These are phyloP conservation scores for Jackrogersella minutella DNA, from an alignment of 495 filamentous ascomycete species.

Conservation along the genomic window DNA sequence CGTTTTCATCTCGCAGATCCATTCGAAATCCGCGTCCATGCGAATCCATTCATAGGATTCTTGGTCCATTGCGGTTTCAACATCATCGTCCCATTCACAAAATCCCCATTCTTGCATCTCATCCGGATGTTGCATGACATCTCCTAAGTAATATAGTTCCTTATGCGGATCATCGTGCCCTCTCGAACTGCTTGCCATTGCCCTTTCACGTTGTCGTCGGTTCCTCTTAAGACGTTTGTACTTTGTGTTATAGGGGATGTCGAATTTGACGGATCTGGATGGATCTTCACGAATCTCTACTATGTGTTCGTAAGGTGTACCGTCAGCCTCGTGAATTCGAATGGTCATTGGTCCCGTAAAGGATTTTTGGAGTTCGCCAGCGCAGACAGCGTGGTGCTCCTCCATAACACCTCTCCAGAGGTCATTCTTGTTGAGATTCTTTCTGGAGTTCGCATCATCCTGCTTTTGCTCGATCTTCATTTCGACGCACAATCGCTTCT, in stretches of 20 bases:
- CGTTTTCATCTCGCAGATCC: constrained; percentile 80
- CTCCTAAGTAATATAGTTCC: constrained; percentile 92
- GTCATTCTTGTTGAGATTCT: constrained; percentile 64
- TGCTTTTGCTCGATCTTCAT: constrained; percentile 89
- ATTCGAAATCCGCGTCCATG: constrained; percentile 98
- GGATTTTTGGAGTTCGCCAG: constrained; percentile 72
- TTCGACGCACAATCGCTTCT: constrained; percentile 95
- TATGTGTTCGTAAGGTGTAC: constrained; percentile 98
- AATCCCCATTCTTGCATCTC: constrained; percentile 86
- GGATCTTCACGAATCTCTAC: constrained; percentile 88
- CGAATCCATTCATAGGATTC: constrained; percentile 99
- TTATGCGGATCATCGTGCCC: constrained; percentile 79
- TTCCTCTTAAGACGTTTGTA: constrained; percentile 97
- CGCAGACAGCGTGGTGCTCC: constrained; percentile 72
- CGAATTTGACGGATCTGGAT: constrained; percentile 69
- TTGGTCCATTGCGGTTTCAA: constrained; percentile 88
- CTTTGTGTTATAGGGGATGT: constrained; percentile 98
- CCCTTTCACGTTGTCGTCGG: constrained; percentile 83
- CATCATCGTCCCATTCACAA: constrained; percentile 84
- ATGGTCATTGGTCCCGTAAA: constrained; percentile 98
- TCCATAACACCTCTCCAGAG: constrained; percentile 88
- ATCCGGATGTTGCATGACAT: constrained; percentile 82
- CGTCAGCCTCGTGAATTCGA: constrained; percentile 97
- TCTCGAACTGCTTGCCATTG: constrained; percentile 60
- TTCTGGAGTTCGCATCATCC: constrained; percentile 44